Evolutionary conservation across 805 yeast genomes (phyloP).

Genomic region (Lipomyces oligophaga): DNA sequence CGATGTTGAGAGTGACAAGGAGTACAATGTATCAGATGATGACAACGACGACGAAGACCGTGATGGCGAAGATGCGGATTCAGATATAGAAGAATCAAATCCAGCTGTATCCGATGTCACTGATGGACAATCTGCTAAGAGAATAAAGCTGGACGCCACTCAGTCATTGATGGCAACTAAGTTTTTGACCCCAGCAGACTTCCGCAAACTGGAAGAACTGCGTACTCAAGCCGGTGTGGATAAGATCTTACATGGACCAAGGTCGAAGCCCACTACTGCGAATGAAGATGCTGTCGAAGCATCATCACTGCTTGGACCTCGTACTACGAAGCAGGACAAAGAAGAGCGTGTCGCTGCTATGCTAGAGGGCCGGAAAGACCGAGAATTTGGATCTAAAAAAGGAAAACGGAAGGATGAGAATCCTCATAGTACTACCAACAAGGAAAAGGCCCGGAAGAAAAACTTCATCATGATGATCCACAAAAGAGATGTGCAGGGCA

Average conservation of each 20-base stretch:
- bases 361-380: conserved; percentile 86
- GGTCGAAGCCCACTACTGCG: conserved; percentile 34
- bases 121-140: conserved; percentile 10
- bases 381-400: conserved; percentile 85
- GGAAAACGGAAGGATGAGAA: conserved; percentile 66
- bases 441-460: conserved; percentile 97
- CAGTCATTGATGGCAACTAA: conserved; percentile 65
- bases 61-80: conserved; percentile 21
- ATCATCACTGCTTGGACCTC: conserved; percentile 66
- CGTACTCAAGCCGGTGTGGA: conserved; percentile 80
- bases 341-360: conserved; percentile 88
- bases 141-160: conserved; percentile 39
- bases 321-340: conserved; percentile 74
- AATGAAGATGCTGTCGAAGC: conserved; percentile 83
- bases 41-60: conserved; percentile 32
- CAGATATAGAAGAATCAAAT: conserved; percentile 3
- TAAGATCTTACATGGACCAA: conserved; percentile 57
- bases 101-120: background rate
- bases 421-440: conserved; percentile 86
- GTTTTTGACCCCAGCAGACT: conserved; percentile 95
- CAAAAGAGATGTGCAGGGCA: conserved; percentile 90
- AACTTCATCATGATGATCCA: conserved; percentile 98
- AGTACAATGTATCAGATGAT: conserved; percentile 37
- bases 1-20: conserved; percentile 68
- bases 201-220: conserved; percentile 89